phyloP scores from a whole-genome alignment of 768 basidiomycete genomes.

The Calvatia gigantea region DNA sequence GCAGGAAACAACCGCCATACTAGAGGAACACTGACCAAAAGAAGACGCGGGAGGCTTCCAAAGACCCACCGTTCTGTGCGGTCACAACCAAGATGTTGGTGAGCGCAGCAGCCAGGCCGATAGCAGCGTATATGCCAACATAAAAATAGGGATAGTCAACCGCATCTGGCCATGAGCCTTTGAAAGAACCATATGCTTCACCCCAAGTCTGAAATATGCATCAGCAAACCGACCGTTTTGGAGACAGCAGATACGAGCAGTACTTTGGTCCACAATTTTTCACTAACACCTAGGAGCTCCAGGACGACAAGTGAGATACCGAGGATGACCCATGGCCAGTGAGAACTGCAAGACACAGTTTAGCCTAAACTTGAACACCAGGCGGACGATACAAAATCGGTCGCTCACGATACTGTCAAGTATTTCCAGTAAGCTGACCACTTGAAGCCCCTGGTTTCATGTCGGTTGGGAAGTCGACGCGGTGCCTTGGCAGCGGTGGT shows the following conservation, averaged over 20 bases:
- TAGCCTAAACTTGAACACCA: no score
- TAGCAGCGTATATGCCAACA: conserved; percentile 60
- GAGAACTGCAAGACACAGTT: conserved; percentile 55
- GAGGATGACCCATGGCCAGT: conserved; percentile 63
- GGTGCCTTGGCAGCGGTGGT: no score
- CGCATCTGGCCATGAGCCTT: conserved; percentile 43
- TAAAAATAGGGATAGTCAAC: conserved; percentile 67
- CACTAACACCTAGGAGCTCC: conserved; percentile 49
- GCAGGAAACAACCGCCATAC: no score
- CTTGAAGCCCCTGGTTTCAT: conserved; percentile 79
- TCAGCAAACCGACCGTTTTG: not conserved
- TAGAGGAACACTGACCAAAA: conserved; percentile 33
- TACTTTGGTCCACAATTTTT: conserved; percentile 78
- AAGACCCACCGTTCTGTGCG: conserved; percentile 60
- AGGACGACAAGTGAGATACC: conserved; percentile 42
- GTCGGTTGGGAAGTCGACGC: no score
- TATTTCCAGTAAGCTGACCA: conserved; percentile 71
- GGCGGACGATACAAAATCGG: no score
- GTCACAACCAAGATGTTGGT: conserved; percentile 41
- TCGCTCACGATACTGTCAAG: conserved; percentile 64
- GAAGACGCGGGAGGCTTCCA: conserved; percentile 42
- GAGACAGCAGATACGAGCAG: not conserved
- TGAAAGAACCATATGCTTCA: conserved; percentile 43
- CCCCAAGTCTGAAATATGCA: conserved; percentile 53
- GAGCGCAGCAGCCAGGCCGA: conserved; percentile 49